These are phyloP conservation scores for Xylariaceae sp. DNA, from an alignment of 2,329 filamentous ascomycete genomes.

Conservation along the genomic window DNA sequence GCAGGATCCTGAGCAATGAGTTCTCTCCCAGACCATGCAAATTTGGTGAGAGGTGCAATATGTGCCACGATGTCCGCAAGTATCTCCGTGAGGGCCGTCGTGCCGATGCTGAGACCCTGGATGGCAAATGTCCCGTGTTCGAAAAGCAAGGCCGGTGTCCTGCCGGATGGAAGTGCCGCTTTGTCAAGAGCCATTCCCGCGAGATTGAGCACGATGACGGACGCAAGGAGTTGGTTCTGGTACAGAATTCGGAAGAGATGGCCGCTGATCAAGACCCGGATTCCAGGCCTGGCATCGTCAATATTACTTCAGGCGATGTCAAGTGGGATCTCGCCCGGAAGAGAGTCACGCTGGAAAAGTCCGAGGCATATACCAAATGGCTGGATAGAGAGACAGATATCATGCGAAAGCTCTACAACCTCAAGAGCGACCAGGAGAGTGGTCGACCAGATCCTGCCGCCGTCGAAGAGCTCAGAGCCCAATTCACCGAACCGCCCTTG, in stretches of 20 bases:
- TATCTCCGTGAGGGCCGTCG: slow-evolving; percentile 80
- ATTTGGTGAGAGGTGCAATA: slow-evolving; percentile 74
- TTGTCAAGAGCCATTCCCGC: slow-evolving; percentile 77
- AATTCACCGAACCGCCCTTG: slow-evolving; percentile 79
- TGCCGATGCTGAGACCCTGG: slow-evolving; percentile 68
- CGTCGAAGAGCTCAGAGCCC: slow-evolving; percentile 65
- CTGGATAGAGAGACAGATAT: slow-evolving; percentile 57
- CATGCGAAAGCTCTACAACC: slow-evolving; percentile 39
- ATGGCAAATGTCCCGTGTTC: slow-evolving; percentile 74
- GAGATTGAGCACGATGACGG: slow-evolving; percentile 75
- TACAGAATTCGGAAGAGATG: slow-evolving; percentile 40
- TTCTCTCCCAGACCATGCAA: slow-evolving; percentile 73
- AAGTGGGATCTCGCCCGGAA: slow-evolving; percentile 72
- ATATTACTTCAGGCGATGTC: slow-evolving; percentile 59
- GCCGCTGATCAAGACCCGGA: slow-evolving; percentile 37
- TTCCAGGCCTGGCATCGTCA: slow-evolving; percentile 61
- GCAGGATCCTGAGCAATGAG: slow-evolving; percentile 62
- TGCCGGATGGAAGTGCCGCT: slow-evolving; percentile 90
- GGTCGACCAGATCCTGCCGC: slow-evolving; percentile 24
- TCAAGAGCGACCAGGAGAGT: slow-evolving; percentile 33
- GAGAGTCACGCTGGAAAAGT: slow-evolving; percentile 60
- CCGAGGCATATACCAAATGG: slow-evolving; percentile 73
- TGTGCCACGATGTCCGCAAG: slow-evolving; percentile 74
- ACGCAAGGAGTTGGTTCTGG: slow-evolving; percentile 69
- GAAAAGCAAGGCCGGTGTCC: slow-evolving; percentile 68